Evolutionary conservation across 1,284 basidiomycete species (phyloP), one percentile per base, ranked within the genome.

Genomic region (Papiliotrema laurentii): DNA sequence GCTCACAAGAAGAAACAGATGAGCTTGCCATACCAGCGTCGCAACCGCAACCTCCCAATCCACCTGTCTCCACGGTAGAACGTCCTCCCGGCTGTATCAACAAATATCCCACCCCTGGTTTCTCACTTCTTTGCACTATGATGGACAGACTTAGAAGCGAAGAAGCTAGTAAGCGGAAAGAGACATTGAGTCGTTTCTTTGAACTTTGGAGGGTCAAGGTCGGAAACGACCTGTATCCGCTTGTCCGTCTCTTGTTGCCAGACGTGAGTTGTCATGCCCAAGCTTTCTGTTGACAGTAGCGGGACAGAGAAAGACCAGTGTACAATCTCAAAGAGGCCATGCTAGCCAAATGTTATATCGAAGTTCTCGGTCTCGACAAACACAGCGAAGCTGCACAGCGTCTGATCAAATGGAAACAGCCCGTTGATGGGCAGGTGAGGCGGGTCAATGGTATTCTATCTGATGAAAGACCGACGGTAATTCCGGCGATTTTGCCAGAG

Each of bases 321-420:
- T 97, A 96, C 71, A 87, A 88, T 9, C 71, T 94, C 55, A 96
- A 96, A 69, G 93, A 97, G 75, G 86, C 86, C 71, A 87, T 86
- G 62, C 76, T 97, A 2, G 90, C 90, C 2, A 92, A 89, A 71
- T 83, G 82, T 10, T 93, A 92, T 66, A 89, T 92, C 73, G 85
- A 87, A 54, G 79, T 92, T 0, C 86, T 97, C 34, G 88, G 87
- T 0, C 76, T 97, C 1, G 83, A 85, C 42, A 80, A 75, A 64
- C 83, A 83, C 64, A 85, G 87, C 49, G 83, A 83, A 2, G 86
- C 90, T 57, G 86, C 89, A 0, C 79, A 85, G 45, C 80, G 86
- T 27, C 73, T 97, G 39, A 73, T 87, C 43, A 86, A 93, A 59
- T 96, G 92, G 92, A 97, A 92, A 76, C 83, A 82, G 57, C 92